Evolutionary conservation across 306 rosid genomes (phyloP), one percentile per base, ranked within the genome.

Genomic region (Vigna reflexopilosa): DNA sequence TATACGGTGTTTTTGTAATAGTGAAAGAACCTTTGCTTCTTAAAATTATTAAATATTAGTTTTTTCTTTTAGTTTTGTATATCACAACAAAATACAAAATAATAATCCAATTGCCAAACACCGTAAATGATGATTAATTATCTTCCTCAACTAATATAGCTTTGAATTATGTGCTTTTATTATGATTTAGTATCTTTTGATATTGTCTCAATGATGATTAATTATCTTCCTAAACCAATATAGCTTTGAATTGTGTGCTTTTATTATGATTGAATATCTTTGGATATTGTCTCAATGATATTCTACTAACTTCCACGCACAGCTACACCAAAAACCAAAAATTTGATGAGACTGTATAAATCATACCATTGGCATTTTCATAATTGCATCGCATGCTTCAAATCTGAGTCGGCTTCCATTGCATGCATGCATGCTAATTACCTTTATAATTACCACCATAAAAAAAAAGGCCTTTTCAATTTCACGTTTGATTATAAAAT

Each of bases 311-410:
- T 7, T 40, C 2, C 11, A 40, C 45, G 42, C 8, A 36, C 42
- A 36, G 42, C 42, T 3, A n/a, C 63, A 9, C 5, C 17, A 11
- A 17, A 45, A 67, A 22, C 7, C 2, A 10, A 19, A 22, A 36
- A 32, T 1, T 7, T n/a, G 19, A 17, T 5, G 36, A 52, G 64
- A 58, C 9, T 17, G 34, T 12, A 72, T 12, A 72, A 72, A 55
- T 13, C 2, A 63, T 34, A 3, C 36, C 51, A 81, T 69, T 69
- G 59, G 75, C 59, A 56, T 34, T 75, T 48, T 49, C 58, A 67
- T 73, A 20, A 80, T 72, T 51, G 44, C 34, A 13, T 73, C 32
- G 40, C 64, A 54, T 73, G 26, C 83, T 73, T 80, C 19, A 73
- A 55, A 80, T 65, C 15, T 30, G 75, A 75, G 67, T 19, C 5